Base-by-base conservation (phyloP, 306 rosid genomes). In the Hippophae rhamnoides region DNA sequence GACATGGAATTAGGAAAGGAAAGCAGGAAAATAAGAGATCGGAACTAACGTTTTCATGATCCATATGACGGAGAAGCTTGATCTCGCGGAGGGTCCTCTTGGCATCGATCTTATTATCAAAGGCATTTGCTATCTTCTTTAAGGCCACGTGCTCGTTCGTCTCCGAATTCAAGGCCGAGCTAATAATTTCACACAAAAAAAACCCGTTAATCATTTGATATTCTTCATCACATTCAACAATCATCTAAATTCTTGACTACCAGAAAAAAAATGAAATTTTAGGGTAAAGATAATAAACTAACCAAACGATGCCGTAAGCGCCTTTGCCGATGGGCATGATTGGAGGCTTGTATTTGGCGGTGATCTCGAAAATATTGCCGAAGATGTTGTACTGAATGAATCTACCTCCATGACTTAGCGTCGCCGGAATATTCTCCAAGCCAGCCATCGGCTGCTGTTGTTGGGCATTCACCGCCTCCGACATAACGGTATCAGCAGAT, bases 291-390 rank as follows among this genome's bases (percentile, higher is more conserved):
- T 31, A 31, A 31, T 1, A 31, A 31, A 31, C 38, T 2, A 31
- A 31, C 97, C 97, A 90, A 65, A 90, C 97, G 84, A 90, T 90
- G 65, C 97, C 97, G 68, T 84, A 90, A 23, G 97, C 97, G 69
- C 97, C 97, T 74, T 87, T 90, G 10, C 97, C 97, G 74, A 90
- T 90, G 47, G 97, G 97, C 97, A 90, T 81, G 77, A 90, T 84
- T 42, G 97, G 97, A 14, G 95, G 97, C 72, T 82, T 84, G 88
- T 90, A 90, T 81, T 87, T 86, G 6, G 94, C 94, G 5, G 94
- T 84, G 54, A 90, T 90, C 74, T 90, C 95, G 46, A 90, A 90
- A 38, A 90, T 78, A 71, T 90, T 90, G 3, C 95, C 97, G 79
- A 90, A 90, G 45, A 90, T 90, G 62, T 90, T 90, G 71, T 90